Evolutionary conservation across 2,329 filamentous ascomycete species (phyloP).

Genomic region (Myriosclerotinia scirpicola): DNA sequence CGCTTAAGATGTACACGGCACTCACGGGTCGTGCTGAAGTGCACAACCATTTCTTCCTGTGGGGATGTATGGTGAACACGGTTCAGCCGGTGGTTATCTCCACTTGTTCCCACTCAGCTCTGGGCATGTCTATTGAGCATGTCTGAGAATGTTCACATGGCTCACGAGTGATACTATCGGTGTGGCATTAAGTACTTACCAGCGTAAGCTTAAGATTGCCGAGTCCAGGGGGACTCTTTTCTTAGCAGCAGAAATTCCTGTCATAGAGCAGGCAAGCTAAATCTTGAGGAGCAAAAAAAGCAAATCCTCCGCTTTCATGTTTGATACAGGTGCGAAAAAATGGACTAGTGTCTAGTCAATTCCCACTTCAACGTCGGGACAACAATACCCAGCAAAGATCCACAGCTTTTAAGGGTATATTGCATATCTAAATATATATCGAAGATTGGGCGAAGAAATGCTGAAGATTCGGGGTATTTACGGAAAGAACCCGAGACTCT

Average conservation of each 20-base stretch:
- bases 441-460: constrained; percentile 4
- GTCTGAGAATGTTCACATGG: constrained; percentile 16
- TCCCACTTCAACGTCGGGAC: not conserved
- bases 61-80: constrained; percentile 10
- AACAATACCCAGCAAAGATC: not conserved
- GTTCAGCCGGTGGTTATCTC: not conserved
- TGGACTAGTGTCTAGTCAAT: not conserved
- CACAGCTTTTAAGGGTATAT: constrained; percentile 6
- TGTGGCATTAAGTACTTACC: constrained; percentile 3
- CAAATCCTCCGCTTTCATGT: not conserved
- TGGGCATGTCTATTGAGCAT: constrained; percentile 8
- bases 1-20: constrained; percentile 1
- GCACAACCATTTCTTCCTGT: constrained; percentile 1
- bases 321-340: not conserved
- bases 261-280: not conserved
- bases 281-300: not conserved
- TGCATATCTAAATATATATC: not conserved
- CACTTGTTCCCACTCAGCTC: not conserved
- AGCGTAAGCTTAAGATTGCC: constrained; percentile 7
- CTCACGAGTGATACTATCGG: constrained; percentile 5
- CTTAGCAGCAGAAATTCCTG: constrained; percentile 1
- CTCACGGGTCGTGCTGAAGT: not conserved
- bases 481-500: not conserved
- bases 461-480: not conserved
- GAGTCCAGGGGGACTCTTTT: not conserved